Evolutionary conservation across 2,329 filamentous ascomycete species (phyloP).

Genomic region (Cytospora paraplurivora): DNA sequence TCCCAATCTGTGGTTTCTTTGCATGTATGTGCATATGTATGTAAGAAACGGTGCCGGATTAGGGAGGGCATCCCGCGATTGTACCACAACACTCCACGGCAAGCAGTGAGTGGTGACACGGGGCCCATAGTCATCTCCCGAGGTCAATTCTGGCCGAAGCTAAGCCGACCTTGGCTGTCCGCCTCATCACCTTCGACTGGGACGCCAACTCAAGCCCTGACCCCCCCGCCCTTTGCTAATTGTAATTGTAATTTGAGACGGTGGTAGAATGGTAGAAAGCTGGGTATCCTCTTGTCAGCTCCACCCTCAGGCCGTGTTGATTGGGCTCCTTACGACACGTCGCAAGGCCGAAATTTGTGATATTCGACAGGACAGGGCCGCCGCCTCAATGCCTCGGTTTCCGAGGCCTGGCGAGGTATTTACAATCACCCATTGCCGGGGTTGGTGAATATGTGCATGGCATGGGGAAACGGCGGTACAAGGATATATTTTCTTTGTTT

Average conservation of each 20-base stretch:
- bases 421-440: too few species aligned
- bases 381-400: too few species aligned
- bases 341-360: not conserved
- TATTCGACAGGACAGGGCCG: not conserved
- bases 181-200: conserved; percentile 3
- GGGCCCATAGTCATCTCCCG: not conserved
- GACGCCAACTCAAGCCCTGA: not conserved
- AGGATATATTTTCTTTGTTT: not conserved
- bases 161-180: conserved; percentile 10
- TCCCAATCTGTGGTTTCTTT: not conserved
- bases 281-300: not conserved
- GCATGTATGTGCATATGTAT: not conserved
- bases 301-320: not conserved
- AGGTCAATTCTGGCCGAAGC: conserved; percentile 15
- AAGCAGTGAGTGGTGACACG: not conserved
- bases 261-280: not conserved
- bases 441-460: not conserved
- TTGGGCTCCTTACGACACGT: too few species aligned
- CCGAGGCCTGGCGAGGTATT: too few species aligned
- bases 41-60: not conserved
- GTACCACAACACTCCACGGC: not conserved
- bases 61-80: not conserved
- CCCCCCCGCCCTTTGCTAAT: not conserved
- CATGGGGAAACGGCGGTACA: not conserved
- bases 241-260: not conserved